phyloP scores from a whole-genome alignment of 345 rosid genomes.

The Cardamine resedifolia region DNA sequence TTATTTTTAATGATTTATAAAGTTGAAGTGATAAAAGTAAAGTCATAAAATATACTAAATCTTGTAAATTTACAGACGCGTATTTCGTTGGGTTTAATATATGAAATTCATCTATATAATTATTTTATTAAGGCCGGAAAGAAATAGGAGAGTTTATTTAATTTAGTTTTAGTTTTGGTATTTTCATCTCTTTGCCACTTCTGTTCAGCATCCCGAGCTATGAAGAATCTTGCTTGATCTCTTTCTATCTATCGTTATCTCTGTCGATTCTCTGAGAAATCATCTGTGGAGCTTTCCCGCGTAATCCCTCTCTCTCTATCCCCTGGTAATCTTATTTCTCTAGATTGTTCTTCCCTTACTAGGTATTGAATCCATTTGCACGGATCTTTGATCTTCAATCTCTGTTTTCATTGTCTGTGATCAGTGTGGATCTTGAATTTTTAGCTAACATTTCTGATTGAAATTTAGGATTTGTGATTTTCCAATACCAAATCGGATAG shows the following conservation, averaged over 20 bases:
- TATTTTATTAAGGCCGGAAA: neutral
- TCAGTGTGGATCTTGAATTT: slow-evolving; percentile 12
- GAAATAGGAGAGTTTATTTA: neutral
- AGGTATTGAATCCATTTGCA: slow-evolving; percentile 22
- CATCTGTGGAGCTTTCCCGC: slow-evolving; percentile 26
- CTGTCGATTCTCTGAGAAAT: slow-evolving; percentile 12
- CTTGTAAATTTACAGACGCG: neutral
- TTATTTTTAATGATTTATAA: too few species aligned
- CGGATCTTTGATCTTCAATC: slow-evolving; percentile 34
- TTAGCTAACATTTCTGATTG: neutral
- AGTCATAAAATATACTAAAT: neutral
- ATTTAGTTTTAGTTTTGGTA: too few species aligned
- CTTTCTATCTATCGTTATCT: slow-evolving; percentile 1
- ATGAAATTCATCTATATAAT: neutral
- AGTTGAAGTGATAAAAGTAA: neutral
- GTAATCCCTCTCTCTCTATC: slow-evolving; percentile 25
- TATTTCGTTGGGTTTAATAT: neutral
- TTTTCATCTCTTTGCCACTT: slow-evolving; percentile 5
- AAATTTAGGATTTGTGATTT: neutral
- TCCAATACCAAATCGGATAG: neutral
- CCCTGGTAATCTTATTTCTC: neutral
- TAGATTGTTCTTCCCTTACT: slow-evolving; percentile 33
- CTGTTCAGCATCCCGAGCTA: slow-evolving; percentile 21
- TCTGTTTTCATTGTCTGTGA: neutral
- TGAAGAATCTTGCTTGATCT: slow-evolving; percentile 28